Conservation (phyloP, 176 grass and related monocot species). For the bread wheat (Triticum aestivum) region IWGSC_CS_RefSeq_v2.1 NC_057804.1:33876767-33877266, state of each 20-base stretch:
- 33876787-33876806: background rate
- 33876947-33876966: background rate
- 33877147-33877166: too few species aligned
- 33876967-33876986: background rate
- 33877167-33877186: background rate
- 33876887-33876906: background rate
- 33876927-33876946: background rate
- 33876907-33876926: background rate
- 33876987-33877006: background rate
- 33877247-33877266: constrained; percentile 25
- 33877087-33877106: background rate
- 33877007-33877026: background rate
- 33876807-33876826: background rate
- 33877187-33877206: background rate
- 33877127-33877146: too few species aligned
- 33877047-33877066: background rate
- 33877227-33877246: background rate
- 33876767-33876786: too few species aligned
- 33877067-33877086: background rate
- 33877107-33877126: too few species aligned
- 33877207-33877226: background rate
- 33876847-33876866: background rate
- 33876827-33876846: background rate
- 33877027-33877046: background rate
- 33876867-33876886: background rate